A percentile compares a stretch with the other conserved stretches of the same genome.
phyloP scores from a whole-genome alignment of 352 stramenopile genomes.

The Phytophthora colocasiae region DNA sequence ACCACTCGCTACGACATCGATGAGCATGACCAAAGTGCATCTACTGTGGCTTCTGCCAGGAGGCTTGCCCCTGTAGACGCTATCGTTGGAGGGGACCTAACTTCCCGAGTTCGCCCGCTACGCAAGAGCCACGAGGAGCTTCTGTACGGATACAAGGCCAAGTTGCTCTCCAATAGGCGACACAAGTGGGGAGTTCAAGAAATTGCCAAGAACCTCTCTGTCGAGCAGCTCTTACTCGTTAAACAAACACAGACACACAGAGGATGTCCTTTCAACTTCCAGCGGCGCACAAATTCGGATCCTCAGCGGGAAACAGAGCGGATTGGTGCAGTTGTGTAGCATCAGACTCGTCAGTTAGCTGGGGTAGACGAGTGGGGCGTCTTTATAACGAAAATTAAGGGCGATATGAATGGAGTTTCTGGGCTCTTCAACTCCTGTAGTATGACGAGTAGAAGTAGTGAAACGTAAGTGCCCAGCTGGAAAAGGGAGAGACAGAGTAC shows the following conservation, averaged over 20 bases:
- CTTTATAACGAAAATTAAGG: slow-evolving; percentile 48
- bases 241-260: slow-evolving; percentile 44
- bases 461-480: too few species aligned
- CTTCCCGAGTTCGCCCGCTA: slow-evolving; percentile 99
- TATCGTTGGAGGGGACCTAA: slow-evolving; percentile 99
- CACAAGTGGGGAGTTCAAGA: slow-evolving; percentile 99
- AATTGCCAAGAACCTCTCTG: slow-evolving; percentile 99
- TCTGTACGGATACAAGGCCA: slow-evolving; percentile 99
- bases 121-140: slow-evolving; percentile 99
- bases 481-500: too few species aligned
- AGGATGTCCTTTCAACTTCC: slow-evolving; percentile 2
- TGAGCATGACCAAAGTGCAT: slow-evolving; percentile 99
- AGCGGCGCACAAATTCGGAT: slow-evolving; percentile 2
- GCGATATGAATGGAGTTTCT: slow-evolving; percentile 42
- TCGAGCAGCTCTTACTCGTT: slow-evolving; percentile 99
- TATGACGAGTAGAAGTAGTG: too few species aligned
- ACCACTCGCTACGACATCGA: slow-evolving; percentile 99
- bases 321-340: slow-evolving; percentile 20
- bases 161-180: slow-evolving; percentile 99
- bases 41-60: slow-evolving; percentile 98
- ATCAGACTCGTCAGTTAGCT: slow-evolving; percentile 2
- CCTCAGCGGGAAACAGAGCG: not conserved
- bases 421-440: slow-evolving; percentile 5
- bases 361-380: slow-evolving; percentile 17
- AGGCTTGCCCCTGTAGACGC: slow-evolving; percentile 98